Evolutionary conservation across 306 rosid species (phyloP).

Genomic region (Oemleria cerasiformis): DNA sequence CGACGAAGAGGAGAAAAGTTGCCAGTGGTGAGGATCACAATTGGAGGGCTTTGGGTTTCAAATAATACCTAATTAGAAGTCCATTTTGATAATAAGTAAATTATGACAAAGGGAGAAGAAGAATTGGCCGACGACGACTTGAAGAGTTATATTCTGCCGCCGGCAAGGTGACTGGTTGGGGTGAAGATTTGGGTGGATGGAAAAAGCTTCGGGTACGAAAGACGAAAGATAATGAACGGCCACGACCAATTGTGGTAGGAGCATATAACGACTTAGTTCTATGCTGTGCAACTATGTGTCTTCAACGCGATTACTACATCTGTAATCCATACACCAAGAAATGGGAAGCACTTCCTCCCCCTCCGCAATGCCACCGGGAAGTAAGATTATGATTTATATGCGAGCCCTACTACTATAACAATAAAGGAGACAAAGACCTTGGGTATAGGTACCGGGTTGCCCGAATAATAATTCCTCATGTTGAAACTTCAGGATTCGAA

Average conservation of each 20-base stretch:
- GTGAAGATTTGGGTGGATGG: no score
- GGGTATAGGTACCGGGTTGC: background rate
- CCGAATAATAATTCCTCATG: background rate
- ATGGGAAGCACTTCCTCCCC: slow-evolving; percentile 1
- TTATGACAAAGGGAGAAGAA: no score
- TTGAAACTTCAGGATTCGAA: background rate
- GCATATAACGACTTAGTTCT: background rate
- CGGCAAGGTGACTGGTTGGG: no score
- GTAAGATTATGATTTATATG: background rate
- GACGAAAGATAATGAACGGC: no score
- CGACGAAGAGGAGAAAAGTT: no score
- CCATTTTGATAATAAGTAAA: no score
- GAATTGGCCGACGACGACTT: no score
- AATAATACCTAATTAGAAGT: no score
- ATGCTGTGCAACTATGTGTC: background rate
- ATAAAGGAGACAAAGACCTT: background rate
- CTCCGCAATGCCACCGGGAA: background rate
- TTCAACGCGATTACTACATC: background rate
- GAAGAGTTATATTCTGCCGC: no score
- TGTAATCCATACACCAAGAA: slow-evolving; percentile 7
- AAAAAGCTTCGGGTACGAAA: no score
- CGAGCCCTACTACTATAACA: background rate
- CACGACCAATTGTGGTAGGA: background rate
- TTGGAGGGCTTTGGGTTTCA: no score
- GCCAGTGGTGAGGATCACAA: no score